phyloP scores from a whole-genome alignment of 805 yeast genomes.

The Pichia insulana region DNA sequence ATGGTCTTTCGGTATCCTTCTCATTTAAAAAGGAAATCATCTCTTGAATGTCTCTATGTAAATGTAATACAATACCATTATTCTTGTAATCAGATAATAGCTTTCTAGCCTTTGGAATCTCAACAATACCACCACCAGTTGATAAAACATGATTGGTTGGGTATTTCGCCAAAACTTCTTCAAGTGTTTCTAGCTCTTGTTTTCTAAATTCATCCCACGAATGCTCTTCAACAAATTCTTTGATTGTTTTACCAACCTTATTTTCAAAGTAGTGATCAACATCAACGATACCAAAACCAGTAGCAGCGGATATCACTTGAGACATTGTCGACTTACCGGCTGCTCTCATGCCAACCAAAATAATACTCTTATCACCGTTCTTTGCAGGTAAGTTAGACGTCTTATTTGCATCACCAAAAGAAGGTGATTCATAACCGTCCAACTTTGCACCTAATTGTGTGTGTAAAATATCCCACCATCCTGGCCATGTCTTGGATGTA shows the following conservation, averaged over 20 bases:
- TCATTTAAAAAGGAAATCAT: slow-evolving; percentile 64
- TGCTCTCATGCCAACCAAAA: slow-evolving; percentile 95
- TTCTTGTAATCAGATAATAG: slow-evolving; percentile 46
- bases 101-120: slow-evolving; percentile 57
- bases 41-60: slow-evolving; percentile 80
- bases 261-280: slow-evolving; percentile 67
- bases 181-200: slow-evolving; percentile 50
- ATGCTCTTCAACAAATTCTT: slow-evolving; percentile 47
- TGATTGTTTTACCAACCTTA: slow-evolving; percentile 41
- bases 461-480: slow-evolving; percentile 96
- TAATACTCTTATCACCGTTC: slow-evolving; percentile 48
- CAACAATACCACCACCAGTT: slow-evolving; percentile 96
- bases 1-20: slow-evolving; percentile 79
- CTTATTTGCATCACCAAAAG: slow-evolving; percentile 10
- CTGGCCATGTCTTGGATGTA: slow-evolving; percentile 98
- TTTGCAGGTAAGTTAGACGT: slow-evolving; percentile 15
- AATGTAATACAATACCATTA: slow-evolving; percentile 73
- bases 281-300: slow-evolving; percentile 67
- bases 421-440: slow-evolving; percentile 55
- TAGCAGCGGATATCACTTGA: slow-evolving; percentile 60
- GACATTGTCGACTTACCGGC: slow-evolving; percentile 91
- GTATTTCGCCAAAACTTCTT: slow-evolving; percentile 35
- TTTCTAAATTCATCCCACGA: slow-evolving; percentile 89
- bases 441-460: slow-evolving; percentile 53
- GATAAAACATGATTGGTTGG: slow-evolving; percentile 60